Evolutionary conservation across 2,329 filamentous ascomycete genomes (phyloP).

Genomic region (Aspergillus chevalieri): DNA sequence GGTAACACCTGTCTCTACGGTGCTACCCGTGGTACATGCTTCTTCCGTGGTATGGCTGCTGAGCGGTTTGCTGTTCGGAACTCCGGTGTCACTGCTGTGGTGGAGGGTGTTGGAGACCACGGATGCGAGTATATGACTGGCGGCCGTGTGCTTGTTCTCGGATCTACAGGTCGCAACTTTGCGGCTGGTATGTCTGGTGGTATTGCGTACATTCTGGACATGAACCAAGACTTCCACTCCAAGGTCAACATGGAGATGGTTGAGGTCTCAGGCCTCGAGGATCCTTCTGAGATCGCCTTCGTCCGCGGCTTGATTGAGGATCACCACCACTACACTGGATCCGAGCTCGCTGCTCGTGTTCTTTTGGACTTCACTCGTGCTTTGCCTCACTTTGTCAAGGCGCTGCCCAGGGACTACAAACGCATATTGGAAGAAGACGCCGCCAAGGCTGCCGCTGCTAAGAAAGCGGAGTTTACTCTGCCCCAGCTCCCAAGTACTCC

Average conservation of each 20-base stretch:
- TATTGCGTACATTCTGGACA: conserved; percentile 90
- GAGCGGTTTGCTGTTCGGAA: conserved; percentile 96
- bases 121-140: conserved; percentile 99
- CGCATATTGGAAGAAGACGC: conserved; percentile 81
- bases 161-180: conserved; percentile 90
- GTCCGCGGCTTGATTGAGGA: conserved; percentile 89
- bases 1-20: conserved; percentile 95
- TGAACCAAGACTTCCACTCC: conserved; percentile 78
- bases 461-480: conserved; percentile 75
- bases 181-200: conserved; percentile 97
- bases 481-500: conserved; percentile 62
- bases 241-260: conserved; percentile 99
- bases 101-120: conserved; percentile 93
- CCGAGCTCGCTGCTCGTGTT: conserved; percentile 86
- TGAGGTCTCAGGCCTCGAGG: conserved; percentile 75
- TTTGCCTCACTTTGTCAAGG: conserved; percentile 84
- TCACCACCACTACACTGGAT: conserved; percentile 96
- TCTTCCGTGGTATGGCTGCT: conserved; percentile 93
- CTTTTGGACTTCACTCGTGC: conserved; percentile 93
- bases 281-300: conserved; percentile 82
- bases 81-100: conserved; percentile 90
- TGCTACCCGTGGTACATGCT: conserved; percentile 82
- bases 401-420: conserved; percentile 94
- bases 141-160: conserved; percentile 80
- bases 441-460: conserved; percentile 75